Evolutionary conservation across 805 yeast species (phyloP), one percentile per base, ranked within the genome.

Genomic region (Candida tammaniensis): DNA sequence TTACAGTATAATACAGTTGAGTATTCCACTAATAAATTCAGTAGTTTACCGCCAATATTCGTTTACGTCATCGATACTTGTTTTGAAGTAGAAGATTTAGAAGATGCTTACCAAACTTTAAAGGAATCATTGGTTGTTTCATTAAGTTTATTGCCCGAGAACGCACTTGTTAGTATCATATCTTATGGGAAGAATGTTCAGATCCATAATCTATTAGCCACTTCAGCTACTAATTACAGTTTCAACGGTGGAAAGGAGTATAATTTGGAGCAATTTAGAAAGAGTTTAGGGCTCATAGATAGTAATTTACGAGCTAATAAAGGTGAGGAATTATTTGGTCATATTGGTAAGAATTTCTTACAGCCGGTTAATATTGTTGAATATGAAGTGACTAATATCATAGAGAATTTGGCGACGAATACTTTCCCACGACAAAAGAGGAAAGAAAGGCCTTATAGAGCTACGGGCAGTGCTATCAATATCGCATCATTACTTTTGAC

Each of bases 231-330:
- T 4, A 36, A 27, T 16, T 84, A 76, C 54, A 85, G 87, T 16
- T 91, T 89, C 63, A 78, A 95, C 51, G 97, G 97, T 39, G 85
- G 81, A 55, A 82, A 86, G 57, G 96, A 88, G 46, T 85, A 88
- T 49, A 73, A 74, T 39, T 85, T 78, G 34, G 78, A 82, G 66
- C 76, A 83, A 43, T 72, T 82, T 27, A 68, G 76, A 25, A 73
- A 71, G 28, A 72, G 70, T 63, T 67, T 75, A 53, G 64, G 49
- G 61, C 64, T 19, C 33, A 50, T 31, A 45, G 58, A 28, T 39
- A 47, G 14, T 49, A 49, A 27, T 51, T 52, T 20, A 54, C 56
- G 30, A 55, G 19, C 21, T 13, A 13, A 15, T 2, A 20, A 24
- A 4, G 11, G 33, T 8, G 32, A 27, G 51, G 65, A 49, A 70